Percentiles rank a stretch among this genome's conserved stretches.
These are phyloP conservation scores for Metschnikowia orientalis DNA, from an alignment of 805 yeast species.

Conservation along the genomic window DNA sequence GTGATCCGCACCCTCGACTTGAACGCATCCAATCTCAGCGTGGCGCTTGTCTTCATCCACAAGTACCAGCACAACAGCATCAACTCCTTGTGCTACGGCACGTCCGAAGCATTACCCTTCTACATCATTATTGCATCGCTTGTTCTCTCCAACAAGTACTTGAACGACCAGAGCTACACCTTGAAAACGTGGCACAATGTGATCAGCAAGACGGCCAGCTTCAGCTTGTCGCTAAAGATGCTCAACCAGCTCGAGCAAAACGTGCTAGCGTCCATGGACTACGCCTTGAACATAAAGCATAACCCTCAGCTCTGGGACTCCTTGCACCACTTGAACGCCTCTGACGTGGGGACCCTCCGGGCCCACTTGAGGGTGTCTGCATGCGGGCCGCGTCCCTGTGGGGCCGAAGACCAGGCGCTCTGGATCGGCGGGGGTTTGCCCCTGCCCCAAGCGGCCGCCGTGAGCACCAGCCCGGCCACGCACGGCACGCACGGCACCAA, in stretches of 20 bases:
- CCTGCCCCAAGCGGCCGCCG: conserved; percentile 11
- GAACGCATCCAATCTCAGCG: conserved; percentile 15
- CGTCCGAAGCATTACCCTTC: conserved; percentile 13
- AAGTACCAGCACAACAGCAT: conserved; percentile 13
- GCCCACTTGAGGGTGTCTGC: background rate
- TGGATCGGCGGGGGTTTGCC: too few species aligned
- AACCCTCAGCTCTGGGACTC: conserved; percentile 12
- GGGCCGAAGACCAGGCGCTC: too few species aligned
- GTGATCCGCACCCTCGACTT: conserved; percentile 18
- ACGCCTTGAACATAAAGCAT: conserved; percentile 9
- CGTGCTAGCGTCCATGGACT: conserved; percentile 15
- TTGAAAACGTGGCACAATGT: conserved; percentile 46
- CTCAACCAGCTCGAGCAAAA: conserved; percentile 19
- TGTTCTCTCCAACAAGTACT: conserved; percentile 32
- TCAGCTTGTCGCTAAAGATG: conserved; percentile 12
- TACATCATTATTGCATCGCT: conserved; percentile 17
- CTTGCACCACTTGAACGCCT: conserved; percentile 5
- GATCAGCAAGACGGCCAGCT: conserved; percentile 10
- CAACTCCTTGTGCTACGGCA: conserved; percentile 10
- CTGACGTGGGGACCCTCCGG: conserved; percentile 1
- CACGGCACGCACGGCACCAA: conserved; percentile 6
- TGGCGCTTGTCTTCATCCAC: conserved; percentile 15
- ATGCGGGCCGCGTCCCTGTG: too few species aligned
- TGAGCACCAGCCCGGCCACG: conserved; percentile 11
- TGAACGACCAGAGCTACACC: conserved; percentile 48